These are phyloP conservation scores for Chenopodium formosanum DNA, from an alignment of 148 eudicot species.

Conservation along the genomic window DNA sequence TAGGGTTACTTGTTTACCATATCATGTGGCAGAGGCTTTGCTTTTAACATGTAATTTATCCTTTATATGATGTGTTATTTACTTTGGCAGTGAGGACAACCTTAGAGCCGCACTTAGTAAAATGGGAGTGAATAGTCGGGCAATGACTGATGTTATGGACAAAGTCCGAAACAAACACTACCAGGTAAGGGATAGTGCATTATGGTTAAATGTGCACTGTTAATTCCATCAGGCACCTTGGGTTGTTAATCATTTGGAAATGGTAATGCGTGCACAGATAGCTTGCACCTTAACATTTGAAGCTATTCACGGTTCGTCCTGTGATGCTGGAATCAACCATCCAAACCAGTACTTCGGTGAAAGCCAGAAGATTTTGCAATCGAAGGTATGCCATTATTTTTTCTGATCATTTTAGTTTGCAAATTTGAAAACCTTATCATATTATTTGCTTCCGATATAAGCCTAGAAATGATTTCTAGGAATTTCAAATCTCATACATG, in stretches of 20 bases:
- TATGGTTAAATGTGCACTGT: not conserved
- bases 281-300: slow-evolving; percentile 96
- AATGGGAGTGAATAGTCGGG: slow-evolving; percentile 67
- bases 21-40: not conserved
- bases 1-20: not conserved
- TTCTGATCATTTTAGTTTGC: not conserved
- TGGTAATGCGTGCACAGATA: slow-evolving; percentile 47
- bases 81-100: slow-evolving; percentile 73
- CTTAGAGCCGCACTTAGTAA: slow-evolving; percentile 80
- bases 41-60: slow-evolving; percentile 4
- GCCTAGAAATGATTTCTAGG: not conserved
- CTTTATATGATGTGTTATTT: not conserved
- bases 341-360: slow-evolving; percentile 87
- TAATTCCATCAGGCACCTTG: not conserved
- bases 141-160: slow-evolving; percentile 73
- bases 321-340: slow-evolving; percentile 90
- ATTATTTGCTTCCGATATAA: not conserved
- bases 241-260: not conserved
- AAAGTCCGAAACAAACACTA: slow-evolving; percentile 73
- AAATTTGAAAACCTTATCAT: not conserved
- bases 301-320: slow-evolving; percentile 67
- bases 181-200: slow-evolving; percentile 48
- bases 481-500: not conserved
- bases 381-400: slow-evolving; percentile 37
- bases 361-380: slow-evolving; percentile 61